Conservation (phyloP, 352 stramenopile genomes). For the Globisporangium nunn region DNA sequence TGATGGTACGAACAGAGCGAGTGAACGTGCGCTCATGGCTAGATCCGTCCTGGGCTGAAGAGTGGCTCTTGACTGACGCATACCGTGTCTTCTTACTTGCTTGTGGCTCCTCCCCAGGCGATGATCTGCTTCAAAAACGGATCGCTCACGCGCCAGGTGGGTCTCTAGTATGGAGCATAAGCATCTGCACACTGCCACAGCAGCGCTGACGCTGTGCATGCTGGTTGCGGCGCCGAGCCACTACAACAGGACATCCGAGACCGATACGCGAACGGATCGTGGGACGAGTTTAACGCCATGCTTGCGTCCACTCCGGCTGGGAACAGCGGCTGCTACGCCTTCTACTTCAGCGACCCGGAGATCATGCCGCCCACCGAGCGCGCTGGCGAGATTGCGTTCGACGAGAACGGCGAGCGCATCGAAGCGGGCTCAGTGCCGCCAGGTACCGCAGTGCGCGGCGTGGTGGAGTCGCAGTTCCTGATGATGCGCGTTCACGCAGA, state of each 20-base stretch:
- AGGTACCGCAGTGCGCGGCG: conserved; percentile 41
- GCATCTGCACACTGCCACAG: not conserved
- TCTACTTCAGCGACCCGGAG: conserved; percentile 61
- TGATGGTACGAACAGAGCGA: conserved; percentile 32
- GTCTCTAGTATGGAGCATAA: not conserved
- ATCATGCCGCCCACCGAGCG: conserved; percentile 50
- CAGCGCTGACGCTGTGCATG: not conserved
- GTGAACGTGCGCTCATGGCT: not conserved
- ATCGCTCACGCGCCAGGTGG: conserved; percentile 55
- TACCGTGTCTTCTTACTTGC: not conserved
- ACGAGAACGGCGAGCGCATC: not conserved
- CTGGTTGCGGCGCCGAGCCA: too few relatives aligned
- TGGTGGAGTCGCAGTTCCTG: conserved; percentile 64
- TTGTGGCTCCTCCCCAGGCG: conserved; percentile 17
- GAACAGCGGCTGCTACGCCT: conserved; percentile 40
- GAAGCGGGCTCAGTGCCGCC: conserved; percentile 12
- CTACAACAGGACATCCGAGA: conserved; percentile 32
- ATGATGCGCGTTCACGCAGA: conserved; percentile 48
- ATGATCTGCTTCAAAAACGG: conserved; percentile 89
- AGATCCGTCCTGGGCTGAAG: too few relatives aligned
- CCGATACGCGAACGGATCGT: conserved; percentile 26
- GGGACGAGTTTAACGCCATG: conserved; percentile 49
- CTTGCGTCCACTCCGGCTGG: conserved; percentile 29
- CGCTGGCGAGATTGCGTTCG: conserved; percentile 40
- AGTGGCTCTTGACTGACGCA: not conserved